Evolutionary conservation across 192 early-diverging fungal genomes (phyloP), one percentile per base, ranked within the genome.

Genomic region (Linnemannia zychae): DNA sequence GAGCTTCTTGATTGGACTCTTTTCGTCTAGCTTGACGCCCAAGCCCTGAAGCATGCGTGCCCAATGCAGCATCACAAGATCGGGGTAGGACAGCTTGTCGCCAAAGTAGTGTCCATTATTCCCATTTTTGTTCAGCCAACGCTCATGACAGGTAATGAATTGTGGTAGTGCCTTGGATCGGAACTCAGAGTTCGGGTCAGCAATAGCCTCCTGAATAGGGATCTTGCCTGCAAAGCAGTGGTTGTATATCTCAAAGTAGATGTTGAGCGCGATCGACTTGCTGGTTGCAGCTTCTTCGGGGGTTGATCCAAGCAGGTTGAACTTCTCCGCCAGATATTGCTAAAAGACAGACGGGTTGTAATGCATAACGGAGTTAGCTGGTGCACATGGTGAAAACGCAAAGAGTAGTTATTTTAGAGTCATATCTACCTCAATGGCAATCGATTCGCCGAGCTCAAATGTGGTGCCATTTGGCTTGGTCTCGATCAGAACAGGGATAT

Each of bases 241-340:
- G 7, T 5, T 6, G 36, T 73, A 73, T 1, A 79, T 73, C 68
- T 85, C 82, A 24, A 79, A 49, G 57, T 75, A 85, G 34, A 85
- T 76, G 48, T 85, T 85, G 36, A 75, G 31, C 2, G 67, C 82
- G 2, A 85, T 69, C 15, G 82, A 85, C 28, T 79, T 79, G 47
- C 63, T 71, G 12, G 24, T 12, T 7, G 82, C 82, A 0, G 68
- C 37, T 17, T 85, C 82, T 28, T 78, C 67, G 18, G 77, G 76
- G 7, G 76, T 71, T 6, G 82, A 79, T 7, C 73, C 73, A 11
- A 85, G 77, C 1, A 85, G n/a, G 37, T 68, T 72, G 33, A 76
- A 79, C 47, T 85, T 85, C n/a, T 85, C 82, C 38, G 82, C 77
- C 1, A 79, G 69, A 44, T 85, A 85, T 12, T 85, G 82, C 82